A percentile compares a stretch with the other conserved stretches of the same genome.
Conservation (phyloP, 2,329 filamentous ascomycete species). For the Fusarium sp. region DNA sequence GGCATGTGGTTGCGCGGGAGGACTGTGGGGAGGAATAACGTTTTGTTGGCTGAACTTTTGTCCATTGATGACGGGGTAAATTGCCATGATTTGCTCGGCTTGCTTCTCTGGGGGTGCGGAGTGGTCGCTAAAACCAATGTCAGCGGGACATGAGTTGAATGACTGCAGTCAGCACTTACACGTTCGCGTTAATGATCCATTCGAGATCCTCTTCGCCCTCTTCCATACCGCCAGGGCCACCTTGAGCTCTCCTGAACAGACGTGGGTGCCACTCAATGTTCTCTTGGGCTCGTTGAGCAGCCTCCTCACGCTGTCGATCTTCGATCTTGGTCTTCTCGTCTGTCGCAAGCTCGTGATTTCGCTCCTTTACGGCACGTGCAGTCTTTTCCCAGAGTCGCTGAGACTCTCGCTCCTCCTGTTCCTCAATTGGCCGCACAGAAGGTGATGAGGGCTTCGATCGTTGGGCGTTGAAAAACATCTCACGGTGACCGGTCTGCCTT, state of each 20-base stretch:
- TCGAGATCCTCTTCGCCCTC: slow-evolving; percentile 90
- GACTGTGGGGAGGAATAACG: slow-evolving; percentile 62
- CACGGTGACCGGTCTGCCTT: slow-evolving; percentile 83
- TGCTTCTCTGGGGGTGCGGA: slow-evolving; percentile 72
- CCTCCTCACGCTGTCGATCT: slow-evolving; percentile 89
- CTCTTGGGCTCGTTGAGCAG: slow-evolving; percentile 80
- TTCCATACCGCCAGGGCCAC: slow-evolving; percentile 75
- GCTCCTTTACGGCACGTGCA: slow-evolving; percentile 81
- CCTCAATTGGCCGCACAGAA: slow-evolving; percentile 77
- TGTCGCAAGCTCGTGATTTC: slow-evolving; percentile 89
- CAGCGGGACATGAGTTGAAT: slow-evolving; percentile 3
- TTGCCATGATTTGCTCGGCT: slow-evolving; percentile 83
- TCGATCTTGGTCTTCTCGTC: slow-evolving; percentile 98
- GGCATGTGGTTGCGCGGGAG: slow-evolving; percentile 17
- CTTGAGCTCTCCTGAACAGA: slow-evolving; percentile 81
- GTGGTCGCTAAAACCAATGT: slow-evolving; percentile 45
- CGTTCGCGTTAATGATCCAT: slow-evolving; percentile 89
- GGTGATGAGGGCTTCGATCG: slow-evolving; percentile 81
- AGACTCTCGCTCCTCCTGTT: slow-evolving; percentile 91
- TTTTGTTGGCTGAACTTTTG: slow-evolving; percentile 70
- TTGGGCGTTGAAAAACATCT: slow-evolving; percentile 88
- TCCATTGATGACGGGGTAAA: slow-evolving; percentile 85
- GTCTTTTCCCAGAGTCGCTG: slow-evolving; percentile 88
- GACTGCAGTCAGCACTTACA: slow-evolving; percentile 65
- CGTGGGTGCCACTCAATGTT: slow-evolving; percentile 88